These are phyloP conservation scores for Arthroderma sp. DNA, from an alignment of 2,329 filamentous ascomycete species.

Conservation along the genomic window DNA sequence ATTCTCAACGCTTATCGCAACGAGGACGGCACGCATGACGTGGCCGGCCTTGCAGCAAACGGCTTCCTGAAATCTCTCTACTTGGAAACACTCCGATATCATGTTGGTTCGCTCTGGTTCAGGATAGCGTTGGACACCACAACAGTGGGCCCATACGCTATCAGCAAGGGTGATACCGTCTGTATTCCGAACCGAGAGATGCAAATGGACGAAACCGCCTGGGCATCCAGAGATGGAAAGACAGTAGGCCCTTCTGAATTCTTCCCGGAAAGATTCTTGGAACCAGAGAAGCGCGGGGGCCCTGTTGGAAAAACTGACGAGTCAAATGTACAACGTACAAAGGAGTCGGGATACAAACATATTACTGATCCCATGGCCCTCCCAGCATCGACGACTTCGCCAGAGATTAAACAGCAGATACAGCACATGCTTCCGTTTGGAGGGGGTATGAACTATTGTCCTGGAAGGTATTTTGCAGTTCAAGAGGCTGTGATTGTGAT, in stretches of 20 bases:
- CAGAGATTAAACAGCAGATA: conserved; percentile 6
- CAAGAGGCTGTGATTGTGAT: conserved; percentile 4
- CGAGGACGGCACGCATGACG: conserved; percentile 5
- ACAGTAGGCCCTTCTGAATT: conserved; percentile 2
- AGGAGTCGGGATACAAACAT: not conserved
- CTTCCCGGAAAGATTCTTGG: conserved; percentile 8
- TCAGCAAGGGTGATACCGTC: conserved; percentile 6
- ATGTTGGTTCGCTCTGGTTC: conserved; percentile 5
- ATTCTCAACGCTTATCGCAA: conserved; percentile 2
- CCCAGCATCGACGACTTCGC: conserved; percentile 4
- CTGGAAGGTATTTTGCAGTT: conserved; percentile 8
- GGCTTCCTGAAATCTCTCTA: conserved; percentile 8
- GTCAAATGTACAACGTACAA: not conserved
- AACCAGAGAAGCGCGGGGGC: not conserved
- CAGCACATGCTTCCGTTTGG: conserved; percentile 6
- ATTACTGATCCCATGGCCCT: conserved; percentile 6
- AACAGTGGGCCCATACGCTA: conserved; percentile 6
- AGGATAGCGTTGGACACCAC: conserved; percentile 7
- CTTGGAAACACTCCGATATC: conserved; percentile 6
- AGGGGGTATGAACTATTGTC: conserved; percentile 6
- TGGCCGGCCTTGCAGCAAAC: conserved; percentile 4
- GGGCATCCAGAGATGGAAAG: conserved; percentile 1
- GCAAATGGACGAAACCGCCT: conserved; percentile 7
- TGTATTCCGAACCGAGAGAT: conserved; percentile 4
- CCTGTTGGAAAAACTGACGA: not conserved